These are phyloP conservation scores for Pseudohalonectria lignicola DNA, from an alignment of 2,329 filamentous ascomycete species.

Conservation along the genomic window DNA sequence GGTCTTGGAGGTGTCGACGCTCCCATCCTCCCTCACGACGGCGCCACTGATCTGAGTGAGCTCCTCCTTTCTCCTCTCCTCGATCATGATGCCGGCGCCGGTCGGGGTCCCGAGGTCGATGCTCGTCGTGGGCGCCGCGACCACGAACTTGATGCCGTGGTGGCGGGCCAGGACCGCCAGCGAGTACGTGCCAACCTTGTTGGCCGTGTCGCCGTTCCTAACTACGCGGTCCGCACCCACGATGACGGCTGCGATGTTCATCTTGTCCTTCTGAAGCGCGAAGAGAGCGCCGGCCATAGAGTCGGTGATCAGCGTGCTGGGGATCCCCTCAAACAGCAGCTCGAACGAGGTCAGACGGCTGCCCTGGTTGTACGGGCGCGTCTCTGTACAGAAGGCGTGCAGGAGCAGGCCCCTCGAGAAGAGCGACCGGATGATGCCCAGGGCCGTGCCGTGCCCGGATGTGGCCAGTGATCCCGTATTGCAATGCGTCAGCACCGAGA, in stretches of 20 bases:
- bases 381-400: constrained; percentile 94
- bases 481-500: constrained; percentile 93
- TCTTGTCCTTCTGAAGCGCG: constrained; percentile 43
- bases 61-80: constrained; percentile 73
- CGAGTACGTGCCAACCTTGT: constrained; percentile 95
- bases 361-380: constrained; percentile 94
- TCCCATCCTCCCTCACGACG: constrained; percentile 50
- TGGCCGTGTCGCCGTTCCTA: constrained; percentile 93
- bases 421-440: constrained; percentile 85
- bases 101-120: constrained; percentile 76
- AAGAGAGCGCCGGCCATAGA: constrained; percentile 44
- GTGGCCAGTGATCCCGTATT: constrained; percentile 96
- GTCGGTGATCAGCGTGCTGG: constrained; percentile 73
- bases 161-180: constrained; percentile 81
- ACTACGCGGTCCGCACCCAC: constrained; percentile 94
- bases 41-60: constrained; percentile 78
- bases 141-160: constrained; percentile 87
- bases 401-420: constrained; percentile 53
- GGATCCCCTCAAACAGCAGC: constrained; percentile 86
- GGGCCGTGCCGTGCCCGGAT: constrained; percentile 91
- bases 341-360: constrained; percentile 92
- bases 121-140: constrained; percentile 88
- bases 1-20: constrained; percentile 49
- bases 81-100: constrained; percentile 76
- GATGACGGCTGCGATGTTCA: constrained; percentile 74